These are phyloP conservation scores for Malassezia equina DNA, from an alignment of 1,284 basidiomycete species.

Conservation along the genomic window DNA sequence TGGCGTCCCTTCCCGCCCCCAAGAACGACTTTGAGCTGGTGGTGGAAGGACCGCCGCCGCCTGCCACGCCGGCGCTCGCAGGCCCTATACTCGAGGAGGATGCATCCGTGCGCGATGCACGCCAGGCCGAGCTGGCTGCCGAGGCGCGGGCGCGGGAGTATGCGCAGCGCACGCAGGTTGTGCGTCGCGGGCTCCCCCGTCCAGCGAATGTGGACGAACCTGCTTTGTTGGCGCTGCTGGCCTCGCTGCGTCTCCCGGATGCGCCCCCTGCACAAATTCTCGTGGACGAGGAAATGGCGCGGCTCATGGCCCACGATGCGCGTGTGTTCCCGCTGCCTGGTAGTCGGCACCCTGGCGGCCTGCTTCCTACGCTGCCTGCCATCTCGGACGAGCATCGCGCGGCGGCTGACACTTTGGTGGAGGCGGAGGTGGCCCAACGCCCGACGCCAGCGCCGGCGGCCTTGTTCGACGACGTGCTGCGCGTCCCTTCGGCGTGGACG, in stretches of 20 bases:
- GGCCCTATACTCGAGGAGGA: constrained; percentile 4
- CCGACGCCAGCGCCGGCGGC: constrained; percentile 70
- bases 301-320: constrained; percentile 76
- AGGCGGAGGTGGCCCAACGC: constrained; percentile 57
- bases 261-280: constrained; percentile 51
- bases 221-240: constrained; percentile 44
- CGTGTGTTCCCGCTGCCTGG: constrained; percentile 80
- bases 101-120: constrained; percentile 60
- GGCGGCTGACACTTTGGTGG: constrained; percentile 63
- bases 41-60: constrained; percentile 59
- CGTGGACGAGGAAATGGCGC: constrained; percentile 68
- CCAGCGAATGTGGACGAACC: constrained; percentile 71
- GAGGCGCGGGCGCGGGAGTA: constrained; percentile 65
- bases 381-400: constrained; percentile 70
- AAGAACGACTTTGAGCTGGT: constrained; percentile 97
- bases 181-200: constrained; percentile 74
- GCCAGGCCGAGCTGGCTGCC: constrained; percentile 55
- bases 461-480: constrained; percentile 48
- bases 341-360: constrained; percentile 63
- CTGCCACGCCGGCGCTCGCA: constrained; percentile 5
- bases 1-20: constrained; percentile 74
- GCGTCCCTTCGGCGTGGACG: constrained; percentile 53
- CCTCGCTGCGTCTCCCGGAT: constrained; percentile 31
- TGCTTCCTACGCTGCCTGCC: constrained; percentile 62
- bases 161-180: constrained; percentile 67